Evolutionary conservation across 2,329 filamentous ascomycete species (phyloP), one percentile per base, ranked within the genome.

Genomic region (Achaetomium macrosporum): DNA sequence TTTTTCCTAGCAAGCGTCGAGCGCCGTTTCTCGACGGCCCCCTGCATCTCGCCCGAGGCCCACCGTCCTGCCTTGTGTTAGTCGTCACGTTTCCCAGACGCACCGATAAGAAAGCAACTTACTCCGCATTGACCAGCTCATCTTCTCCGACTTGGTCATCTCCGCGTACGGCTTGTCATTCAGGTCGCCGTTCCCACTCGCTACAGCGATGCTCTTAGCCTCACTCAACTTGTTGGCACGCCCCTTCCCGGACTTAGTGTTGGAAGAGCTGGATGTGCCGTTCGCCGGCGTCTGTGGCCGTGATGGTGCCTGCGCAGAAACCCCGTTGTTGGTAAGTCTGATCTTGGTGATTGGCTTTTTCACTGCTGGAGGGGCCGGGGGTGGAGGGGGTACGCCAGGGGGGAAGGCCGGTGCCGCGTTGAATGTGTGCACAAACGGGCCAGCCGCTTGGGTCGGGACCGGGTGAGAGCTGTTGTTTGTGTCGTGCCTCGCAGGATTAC

Each of bases 51-150:
- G 40, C 61, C 61, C 5, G 59, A 59, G 15, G 61, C 61, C 61
- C 61, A 63, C 3, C 61, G 61, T 41, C 61, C 61, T 63, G 52
- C 36, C 3, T n/a, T 6, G 12, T 30, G 56, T 61, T 55, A 61
- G 55, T 43, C n/a, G 3, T 19, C 15, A 8, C 15, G 35, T n/a
- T n/a, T n/a, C 12, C 35, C 12, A n/a, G n/a, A n/a, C n/a, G n/a
- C n/a, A n/a, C n/a, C n/a, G n/a, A n/a, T n/a, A n/a, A n/a, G n/a
- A 5, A 11, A 19, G 6, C 4, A n/a, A 66, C 75, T 69, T 71
- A 82, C 80, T 78, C 70, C 81, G 81, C 80, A 83, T 83, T 2
- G 79, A 82, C 16, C 74, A 75, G n/a, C 77, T 81, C 79, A 83
- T 83, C 72, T 83, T 83, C 68, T 83, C 79, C 30, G 78, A 81